Base-by-base conservation (phyloP, 2,329 filamentous ascomycete genomes). In the Juglanconis sp. region DNA sequence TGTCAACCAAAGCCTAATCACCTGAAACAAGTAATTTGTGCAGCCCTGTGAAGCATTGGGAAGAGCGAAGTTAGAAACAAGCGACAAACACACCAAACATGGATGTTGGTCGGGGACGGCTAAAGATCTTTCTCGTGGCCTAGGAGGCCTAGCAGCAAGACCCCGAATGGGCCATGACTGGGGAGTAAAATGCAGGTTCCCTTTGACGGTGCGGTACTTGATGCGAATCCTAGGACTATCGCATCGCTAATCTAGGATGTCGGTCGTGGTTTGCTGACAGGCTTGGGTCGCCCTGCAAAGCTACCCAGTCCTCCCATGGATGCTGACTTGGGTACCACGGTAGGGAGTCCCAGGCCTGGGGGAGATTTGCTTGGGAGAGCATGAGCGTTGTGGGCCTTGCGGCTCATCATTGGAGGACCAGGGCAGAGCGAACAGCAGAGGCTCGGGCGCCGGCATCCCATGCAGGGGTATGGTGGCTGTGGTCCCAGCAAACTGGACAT, bases 11-110 rank as follows among this genome's bases (percentile, higher is more conserved):
- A 61, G 57, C 50, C 52, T 53, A 7, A 32, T 15, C 31, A 48
- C 10, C 13, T 63, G 61, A 66, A 65, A 64, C 63, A 62, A 61
- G 65, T 64, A 67, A 66, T 66, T 64, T 65, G 58, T 53, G 63
- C 49, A 47, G 49, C 61, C 56, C 61, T 63, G 59, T 63, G 62
- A 47, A 56, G 44, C 53, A 32, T 13, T 32, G 47, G 46, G 30
- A 49, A 49, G 30, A 34, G 44, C n/a, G 53, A 13, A 55, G 4
- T 44, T n/a, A 35, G 34, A 24, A 53, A 42, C 10, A 44, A 42
- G 38, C 38, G 42, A 15, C 5, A 34, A 30, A 31, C 36, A n/a
- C 11, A 10, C 13, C 30, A 32, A 32, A 5, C n/a, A 46, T 30
- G 44, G n/a, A 17, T 17, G 3, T 46, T 9, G 44, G 44, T n/a